phyloP scores from a whole-genome alignment of 2,329 filamentous ascomycete species.

The Nakataea oryzae region DNA sequence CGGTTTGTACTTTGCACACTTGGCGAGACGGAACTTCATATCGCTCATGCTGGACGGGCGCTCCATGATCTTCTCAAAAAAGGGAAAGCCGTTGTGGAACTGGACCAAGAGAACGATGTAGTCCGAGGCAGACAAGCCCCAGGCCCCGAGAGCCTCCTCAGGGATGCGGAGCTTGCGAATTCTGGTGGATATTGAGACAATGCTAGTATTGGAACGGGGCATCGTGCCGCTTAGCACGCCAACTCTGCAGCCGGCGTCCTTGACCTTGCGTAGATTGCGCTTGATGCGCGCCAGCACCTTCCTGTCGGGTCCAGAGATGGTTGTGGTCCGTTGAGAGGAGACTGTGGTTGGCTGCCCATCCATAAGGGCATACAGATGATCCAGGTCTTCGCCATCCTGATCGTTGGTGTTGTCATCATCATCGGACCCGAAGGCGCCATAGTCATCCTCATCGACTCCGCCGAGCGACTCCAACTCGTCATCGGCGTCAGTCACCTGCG shows the following conservation, averaged over 20 bases:
- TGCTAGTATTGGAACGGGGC: constrained; percentile 26
- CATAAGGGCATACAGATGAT: neutral
- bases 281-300: constrained; percentile 24
- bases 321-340: constrained; percentile 5
- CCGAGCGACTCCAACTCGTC: constrained; percentile 5
- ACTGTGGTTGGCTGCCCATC: neutral
- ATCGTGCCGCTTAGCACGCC: constrained; percentile 46
- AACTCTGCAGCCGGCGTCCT: constrained; percentile 58
- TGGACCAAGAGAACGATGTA: constrained; percentile 67
- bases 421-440: constrained; percentile 12
- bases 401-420: constrained; percentile 15
- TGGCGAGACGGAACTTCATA: constrained; percentile 55
- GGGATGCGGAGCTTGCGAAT: constrained; percentile 63
- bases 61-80: constrained; percentile 40
- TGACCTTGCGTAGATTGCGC: constrained; percentile 50
- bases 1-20: constrained; percentile 65
- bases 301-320: neutral
- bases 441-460: constrained; percentile 11
- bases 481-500: constrained; percentile 12
- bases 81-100: constrained; percentile 48
- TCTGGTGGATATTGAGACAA: constrained; percentile 58
- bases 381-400: constrained; percentile 9
- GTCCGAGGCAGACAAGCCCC: constrained; percentile 56
- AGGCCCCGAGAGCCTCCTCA: constrained; percentile 64
- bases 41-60: constrained; percentile 17